phyloP scores from a whole-genome alignment of 2,329 filamentous ascomycete species.

The Paraconiothyrium brasiliense region DNA sequence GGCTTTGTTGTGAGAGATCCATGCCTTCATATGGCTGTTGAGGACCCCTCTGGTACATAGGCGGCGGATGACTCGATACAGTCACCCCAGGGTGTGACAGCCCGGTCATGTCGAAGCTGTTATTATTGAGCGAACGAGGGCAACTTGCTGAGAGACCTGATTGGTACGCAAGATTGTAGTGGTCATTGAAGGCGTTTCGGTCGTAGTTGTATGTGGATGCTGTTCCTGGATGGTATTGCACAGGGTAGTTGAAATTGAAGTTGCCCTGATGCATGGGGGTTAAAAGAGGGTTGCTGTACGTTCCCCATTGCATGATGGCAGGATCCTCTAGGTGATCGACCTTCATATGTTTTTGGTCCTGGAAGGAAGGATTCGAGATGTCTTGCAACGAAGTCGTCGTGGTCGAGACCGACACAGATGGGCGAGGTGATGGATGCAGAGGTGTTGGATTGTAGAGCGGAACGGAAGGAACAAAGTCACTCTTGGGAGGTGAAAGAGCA shows the following conservation, averaged over 20 bases:
- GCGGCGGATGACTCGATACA: conserved; percentile 41
- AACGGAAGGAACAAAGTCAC: conserved; percentile 28
- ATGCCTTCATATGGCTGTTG: conserved; percentile 31
- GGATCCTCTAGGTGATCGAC: conserved; percentile 29
- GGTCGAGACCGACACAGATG: conserved; percentile 22
- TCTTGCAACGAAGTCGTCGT: conserved; percentile 28
- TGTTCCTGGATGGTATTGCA: conserved; percentile 21
- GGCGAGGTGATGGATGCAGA: conserved; percentile 25
- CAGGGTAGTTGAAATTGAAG: conserved; percentile 23
- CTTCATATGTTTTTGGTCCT: conserved; percentile 4
- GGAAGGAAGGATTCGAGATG: conserved; percentile 17
- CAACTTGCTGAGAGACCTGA: conserved; percentile 27
- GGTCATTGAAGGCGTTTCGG: conserved; percentile 32
- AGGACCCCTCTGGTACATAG: conserved; percentile 43
- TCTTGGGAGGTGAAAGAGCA: conserved; percentile 27
- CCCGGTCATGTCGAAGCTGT: conserved; percentile 24
- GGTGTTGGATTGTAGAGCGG: conserved; percentile 27
- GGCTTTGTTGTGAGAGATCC: conserved; percentile 26
- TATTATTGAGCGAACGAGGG: conserved; percentile 32
- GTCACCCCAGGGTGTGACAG: conserved; percentile 23
- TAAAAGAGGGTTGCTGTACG: conserved; percentile 24
- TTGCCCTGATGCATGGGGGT: conserved; percentile 24
- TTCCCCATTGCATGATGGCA: conserved; percentile 34
- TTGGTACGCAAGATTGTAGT: conserved; percentile 34
- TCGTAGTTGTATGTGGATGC: conserved; percentile 27